Base-by-base conservation (phyloP, 306 rosid genomes). In the Quercus ilex region DNA sequence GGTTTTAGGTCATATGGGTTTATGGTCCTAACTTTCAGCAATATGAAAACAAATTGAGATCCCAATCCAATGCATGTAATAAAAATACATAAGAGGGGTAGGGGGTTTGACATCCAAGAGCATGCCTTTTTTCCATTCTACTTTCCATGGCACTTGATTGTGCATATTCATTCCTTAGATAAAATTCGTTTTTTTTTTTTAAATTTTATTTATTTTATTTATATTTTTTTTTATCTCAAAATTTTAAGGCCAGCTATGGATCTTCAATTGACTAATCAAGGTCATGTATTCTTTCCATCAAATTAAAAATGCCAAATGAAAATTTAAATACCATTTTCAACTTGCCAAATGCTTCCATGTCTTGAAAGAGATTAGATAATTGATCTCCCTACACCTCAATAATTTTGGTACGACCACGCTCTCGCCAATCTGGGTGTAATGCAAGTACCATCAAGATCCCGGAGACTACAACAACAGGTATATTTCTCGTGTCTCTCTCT, bases 361-460 rank as follows among this genome's bases (percentile, higher is more conserved):
- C 80, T 19, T 19, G 52, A 17, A 79, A 49, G 21, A 73, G 51
- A 26, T n/a, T 69, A 35, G 79, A 83, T 38, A 49, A 64, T 15
- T 13, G 7, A 46, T 74, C 8, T 30, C 20, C 25, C 6, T 8
- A 77, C 25, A 38, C 10, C 13, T 85, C 79, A 3, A 20, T 35
- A 72, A 85, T 73, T 70, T 85, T 77, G 14, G 71, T 51, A 38
- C 77, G 73, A 26, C 82, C 79, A 14, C 59, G 79, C 1, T 71
- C 53, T 52, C 82, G 86, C 88, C 86, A 85, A 0, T 79, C 20
- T 4, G 81, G 86, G 53, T 82, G 81, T 13, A 65, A 2, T 1
- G 81, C 76, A 30, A 85, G 81, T 0, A 85, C 77, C 73, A 82
- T 0, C 74, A 82, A 26, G 9, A 83, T 79, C 86, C 81, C 79